phyloP scores from a whole-genome alignment of 345 rosid genomes.

The Clarkia xantiana region DNA sequence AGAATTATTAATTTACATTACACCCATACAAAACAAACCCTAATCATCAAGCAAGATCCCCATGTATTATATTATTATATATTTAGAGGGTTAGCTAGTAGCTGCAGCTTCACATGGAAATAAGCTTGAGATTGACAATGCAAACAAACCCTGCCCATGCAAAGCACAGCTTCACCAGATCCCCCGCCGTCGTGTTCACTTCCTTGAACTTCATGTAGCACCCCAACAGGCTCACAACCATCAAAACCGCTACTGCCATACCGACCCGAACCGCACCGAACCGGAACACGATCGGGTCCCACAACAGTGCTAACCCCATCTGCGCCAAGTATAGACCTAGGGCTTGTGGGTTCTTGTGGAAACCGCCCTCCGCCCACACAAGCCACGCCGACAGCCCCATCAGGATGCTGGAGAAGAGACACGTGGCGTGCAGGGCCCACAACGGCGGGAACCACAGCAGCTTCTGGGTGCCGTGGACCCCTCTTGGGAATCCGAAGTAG shows the following conservation, averaged over 20 bases:
- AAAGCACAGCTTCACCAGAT: constrained; percentile 60
- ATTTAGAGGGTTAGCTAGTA: too few species aligned
- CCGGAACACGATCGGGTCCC: constrained; percentile 43
- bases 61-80: too few species aligned
- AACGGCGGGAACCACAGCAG: constrained; percentile 50
- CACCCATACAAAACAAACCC: too few species aligned
- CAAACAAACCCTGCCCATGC: constrained; percentile 58
- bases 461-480: constrained; percentile 8
- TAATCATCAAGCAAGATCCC: too few species aligned
- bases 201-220: constrained; percentile 38
- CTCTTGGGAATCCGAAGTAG: constrained; percentile 29
- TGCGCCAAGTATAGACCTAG: constrained; percentile 43
- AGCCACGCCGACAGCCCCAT: constrained; percentile 84
- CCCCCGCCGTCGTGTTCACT: constrained; percentile 54
- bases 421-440: constrained; percentile 45
- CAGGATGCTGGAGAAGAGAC: constrained; percentile 34
- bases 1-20: too few species aligned
- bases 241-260: constrained; percentile 23
- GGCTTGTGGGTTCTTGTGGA: constrained; percentile 43
- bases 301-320: constrained; percentile 32
- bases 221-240: constrained; percentile 34
- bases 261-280: constrained; percentile 37
- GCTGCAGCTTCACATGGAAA: constrained; percentile 10
- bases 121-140: constrained; percentile 46
- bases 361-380: constrained; percentile 84